Conservation (phyloP, 1,139 yeast species). For the Pichia sorboxylosa region DNA sequence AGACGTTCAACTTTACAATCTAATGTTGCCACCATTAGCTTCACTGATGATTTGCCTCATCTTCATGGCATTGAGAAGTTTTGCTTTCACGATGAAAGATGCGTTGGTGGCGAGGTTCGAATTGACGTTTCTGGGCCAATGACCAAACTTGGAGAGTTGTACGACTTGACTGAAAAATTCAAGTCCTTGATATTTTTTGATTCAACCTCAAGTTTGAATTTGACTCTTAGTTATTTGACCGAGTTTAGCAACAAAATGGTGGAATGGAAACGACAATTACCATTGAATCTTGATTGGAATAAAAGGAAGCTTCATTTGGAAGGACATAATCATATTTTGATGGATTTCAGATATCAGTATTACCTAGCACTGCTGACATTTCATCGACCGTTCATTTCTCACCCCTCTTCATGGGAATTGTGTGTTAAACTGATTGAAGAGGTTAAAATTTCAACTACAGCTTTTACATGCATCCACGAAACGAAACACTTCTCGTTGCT, state of each 20-base stretch:
- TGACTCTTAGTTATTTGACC: constrained; percentile 1
- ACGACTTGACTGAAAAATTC: constrained; percentile 2
- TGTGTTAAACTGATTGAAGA: too few species aligned
- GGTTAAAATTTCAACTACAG: too few species aligned
- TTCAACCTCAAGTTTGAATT: not conserved
- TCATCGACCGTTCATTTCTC: too few species aligned
- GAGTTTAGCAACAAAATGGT: constrained; percentile 3
- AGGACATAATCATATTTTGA: constrained; percentile 5
- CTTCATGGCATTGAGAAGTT: constrained; percentile 7
- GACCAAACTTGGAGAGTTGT: constrained; percentile 2
- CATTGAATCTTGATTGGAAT: constrained; percentile 4
- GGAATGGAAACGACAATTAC: constrained; percentile 5
- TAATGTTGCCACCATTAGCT: constrained; percentile 5
- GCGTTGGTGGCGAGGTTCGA: not conserved
- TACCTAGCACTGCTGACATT: constrained; percentile 3
- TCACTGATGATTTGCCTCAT: constrained; percentile 5
- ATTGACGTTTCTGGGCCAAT: constrained; percentile 7
- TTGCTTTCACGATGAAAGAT: constrained; percentile 4
- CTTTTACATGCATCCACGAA: too few species aligned
- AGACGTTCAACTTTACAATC: constrained; percentile 5
- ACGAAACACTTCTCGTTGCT: too few species aligned
- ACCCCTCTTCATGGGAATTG: too few species aligned
- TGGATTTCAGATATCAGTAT: constrained; percentile 8
- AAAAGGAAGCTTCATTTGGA: constrained; percentile 2
- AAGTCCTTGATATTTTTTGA: constrained; percentile 1